Evolutionary conservation across 768 basidiomycete genomes (phyloP).

Genomic region (Suillus fuscotomentosus): DNA sequence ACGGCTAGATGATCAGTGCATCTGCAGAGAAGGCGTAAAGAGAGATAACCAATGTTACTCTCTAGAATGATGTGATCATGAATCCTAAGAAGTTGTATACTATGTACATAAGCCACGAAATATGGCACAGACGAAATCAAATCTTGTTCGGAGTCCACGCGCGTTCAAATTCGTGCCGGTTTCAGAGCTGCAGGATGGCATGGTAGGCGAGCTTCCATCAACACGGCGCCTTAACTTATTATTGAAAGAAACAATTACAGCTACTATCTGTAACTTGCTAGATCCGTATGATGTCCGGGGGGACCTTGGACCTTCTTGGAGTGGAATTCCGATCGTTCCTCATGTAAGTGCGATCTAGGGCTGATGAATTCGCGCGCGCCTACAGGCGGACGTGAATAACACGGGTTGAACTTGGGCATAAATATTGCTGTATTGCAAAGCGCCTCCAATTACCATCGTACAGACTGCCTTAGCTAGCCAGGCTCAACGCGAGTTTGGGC

Average conservation of each 20-base stretch:
- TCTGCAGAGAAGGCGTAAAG: background rate
- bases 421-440: background rate
- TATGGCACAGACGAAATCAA: background rate
- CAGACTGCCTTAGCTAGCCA: background rate
- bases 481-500: background rate
- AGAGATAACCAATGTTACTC: background rate
- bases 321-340: background rate
- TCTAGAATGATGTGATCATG: background rate
- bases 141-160: no score
- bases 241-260: background rate
- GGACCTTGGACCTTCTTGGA: background rate
- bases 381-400: background rate
- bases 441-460: background rate
- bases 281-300: background rate
- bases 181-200: background rate
- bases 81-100: background rate
- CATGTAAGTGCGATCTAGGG: background rate
- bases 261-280: background rate
- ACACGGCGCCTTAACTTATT: background rate
- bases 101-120: background rate
- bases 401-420: background rate
- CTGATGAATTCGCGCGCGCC: background rate
- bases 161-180: no score
- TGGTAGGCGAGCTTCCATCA: background rate
- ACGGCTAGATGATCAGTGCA: background rate